Evolutionary conservation across 2,329 filamentous ascomycete genomes (phyloP), one percentile per base, ranked within the genome.

Genomic region (Trichoderma arundinaceum): DNA sequence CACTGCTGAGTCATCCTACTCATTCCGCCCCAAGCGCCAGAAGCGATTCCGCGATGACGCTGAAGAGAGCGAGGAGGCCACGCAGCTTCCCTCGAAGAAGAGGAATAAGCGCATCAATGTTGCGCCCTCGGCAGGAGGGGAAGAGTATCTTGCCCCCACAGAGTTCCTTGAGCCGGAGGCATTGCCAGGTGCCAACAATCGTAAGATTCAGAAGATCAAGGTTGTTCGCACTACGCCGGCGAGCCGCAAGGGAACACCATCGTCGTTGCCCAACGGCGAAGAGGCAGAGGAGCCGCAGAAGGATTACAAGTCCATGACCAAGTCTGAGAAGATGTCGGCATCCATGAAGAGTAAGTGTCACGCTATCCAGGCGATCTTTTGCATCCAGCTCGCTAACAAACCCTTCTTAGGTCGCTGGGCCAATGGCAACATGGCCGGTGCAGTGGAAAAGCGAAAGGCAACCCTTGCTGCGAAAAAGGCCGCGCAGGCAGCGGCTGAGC

Each of bases 271-370:
- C 12, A 61, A 68, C 28, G 65, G 61, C 4, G 77, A 74, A 4
- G 77, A 77, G 10, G 75, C 71, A 13, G 80, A 81, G 32, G 79
- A 83, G 66, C 71, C 73, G 17, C 73, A 70, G 53, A 87, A 87
- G 76, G 84, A 86, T 60, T 88, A 88, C 71, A 82, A 83, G 41
- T 80, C 82, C 49, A 87, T 88, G 85, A 87, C 84, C 54, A 88
- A 88, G 77, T 86, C 84, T 35, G 85, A 88, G 76, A 88, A 88
- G 79, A 88, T 88, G 85, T 86, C 83, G n/a, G 82, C 81, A 17
- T 87, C 85, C 2, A 88, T 88, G 86, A 86, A 86, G 78, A 84
- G 86, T 87, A 78, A 77, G 82, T 75, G 46, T 53, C 10, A 10
- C 33, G 22, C 10, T 3, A 15, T 19, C 15, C 3, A 17, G 12